phyloP scores from a whole-genome alignment of 768 basidiomycete species.

The Scleroderma citrinum region DNA sequence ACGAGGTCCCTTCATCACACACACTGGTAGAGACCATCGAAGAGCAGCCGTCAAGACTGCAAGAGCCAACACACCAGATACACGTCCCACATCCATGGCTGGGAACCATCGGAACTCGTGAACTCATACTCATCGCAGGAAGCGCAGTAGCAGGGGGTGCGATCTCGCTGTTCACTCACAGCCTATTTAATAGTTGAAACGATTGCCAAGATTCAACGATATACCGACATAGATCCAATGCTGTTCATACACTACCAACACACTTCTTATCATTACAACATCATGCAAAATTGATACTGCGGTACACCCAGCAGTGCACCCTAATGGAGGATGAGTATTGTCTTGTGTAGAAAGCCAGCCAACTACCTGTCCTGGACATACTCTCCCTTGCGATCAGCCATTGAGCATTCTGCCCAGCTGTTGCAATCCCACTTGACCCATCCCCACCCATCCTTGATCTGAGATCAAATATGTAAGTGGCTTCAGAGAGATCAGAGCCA shows the following conservation, averaged over 20 bases:
- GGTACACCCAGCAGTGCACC: slow-evolving; percentile 28
- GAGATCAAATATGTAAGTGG: background rate
- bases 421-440: slow-evolving; percentile 57
- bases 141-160: slow-evolving; percentile 24
- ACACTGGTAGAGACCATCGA: slow-evolving; percentile 2
- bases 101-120: slow-evolving; percentile 10
- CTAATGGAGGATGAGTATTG: slow-evolving; percentile 4
- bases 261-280: background rate
- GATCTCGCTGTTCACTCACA: slow-evolving; percentile 17
- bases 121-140: slow-evolving; percentile 24
- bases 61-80: slow-evolving; percentile 9
- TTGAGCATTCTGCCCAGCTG: slow-evolving; percentile 38
- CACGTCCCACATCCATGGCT: slow-evolving; percentile 8
- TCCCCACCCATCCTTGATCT: slow-evolving; percentile 67
- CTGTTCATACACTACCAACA: slow-evolving; percentile 8
- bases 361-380: slow-evolving; percentile 43
- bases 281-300: slow-evolving; percentile 12
- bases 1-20: slow-evolving; percentile 1
- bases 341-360: background rate
- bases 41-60: slow-evolving; percentile 1
- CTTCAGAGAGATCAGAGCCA: background rate
- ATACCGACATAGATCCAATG: background rate
- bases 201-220: background rate
- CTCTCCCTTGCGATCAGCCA: slow-evolving; percentile 38
- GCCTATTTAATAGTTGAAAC: slow-evolving; percentile 11